Evolutionary conservation across 352 stramenopile species (phyloP).

Genomic region (Halophytophthora batemanensis): DNA sequence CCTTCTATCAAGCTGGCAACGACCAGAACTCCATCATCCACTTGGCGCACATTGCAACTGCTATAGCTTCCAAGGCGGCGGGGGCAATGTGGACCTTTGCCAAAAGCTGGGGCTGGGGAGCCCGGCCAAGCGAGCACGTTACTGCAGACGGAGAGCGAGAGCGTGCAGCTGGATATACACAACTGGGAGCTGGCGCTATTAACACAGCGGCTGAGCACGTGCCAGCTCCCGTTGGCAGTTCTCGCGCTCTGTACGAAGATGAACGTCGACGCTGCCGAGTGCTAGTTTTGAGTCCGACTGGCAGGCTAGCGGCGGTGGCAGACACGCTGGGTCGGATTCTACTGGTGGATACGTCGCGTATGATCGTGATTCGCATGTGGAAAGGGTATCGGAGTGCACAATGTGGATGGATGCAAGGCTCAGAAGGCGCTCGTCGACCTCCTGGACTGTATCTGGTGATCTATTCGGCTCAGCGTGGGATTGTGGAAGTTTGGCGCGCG

Average conservation of each 20-base stretch:
- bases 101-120: slow-evolving; percentile 75
- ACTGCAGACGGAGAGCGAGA: slow-evolving; percentile 13
- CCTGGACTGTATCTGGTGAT: slow-evolving; percentile 79
- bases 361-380: slow-evolving; percentile 85
- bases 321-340: slow-evolving; percentile 76
- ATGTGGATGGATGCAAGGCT: slow-evolving; percentile 76
- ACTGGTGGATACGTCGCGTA: slow-evolving; percentile 73
- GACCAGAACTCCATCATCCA: slow-evolving; percentile 88
- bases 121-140: slow-evolving; percentile 2
- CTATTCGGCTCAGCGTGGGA: slow-evolving; percentile 78
- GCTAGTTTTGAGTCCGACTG: slow-evolving; percentile 66
- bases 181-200: slow-evolving; percentile 26
- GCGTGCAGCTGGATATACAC: slow-evolving; percentile 18
- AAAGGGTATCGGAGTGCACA: slow-evolving; percentile 86
- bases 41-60: slow-evolving; percentile 79
- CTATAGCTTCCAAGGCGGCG: slow-evolving; percentile 69
- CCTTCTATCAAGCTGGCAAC: slow-evolving; percentile 82
- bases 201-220: slow-evolving; percentile 71
- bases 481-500: slow-evolving; percentile 82
- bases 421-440: slow-evolving; percentile 40
- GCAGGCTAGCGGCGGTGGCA: slow-evolving; percentile 61
- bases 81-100: slow-evolving; percentile 82
- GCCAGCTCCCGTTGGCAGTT: slow-evolving; percentile 50
- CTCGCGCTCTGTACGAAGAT: slow-evolving; percentile 59
- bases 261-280: slow-evolving; percentile 51